A percentile compares a stretch with the other conserved stretches of the same genome.
These are phyloP conservation scores for Plantago elongata DNA, from an alignment of 257 asterid species.

Conservation along the genomic window DNA sequence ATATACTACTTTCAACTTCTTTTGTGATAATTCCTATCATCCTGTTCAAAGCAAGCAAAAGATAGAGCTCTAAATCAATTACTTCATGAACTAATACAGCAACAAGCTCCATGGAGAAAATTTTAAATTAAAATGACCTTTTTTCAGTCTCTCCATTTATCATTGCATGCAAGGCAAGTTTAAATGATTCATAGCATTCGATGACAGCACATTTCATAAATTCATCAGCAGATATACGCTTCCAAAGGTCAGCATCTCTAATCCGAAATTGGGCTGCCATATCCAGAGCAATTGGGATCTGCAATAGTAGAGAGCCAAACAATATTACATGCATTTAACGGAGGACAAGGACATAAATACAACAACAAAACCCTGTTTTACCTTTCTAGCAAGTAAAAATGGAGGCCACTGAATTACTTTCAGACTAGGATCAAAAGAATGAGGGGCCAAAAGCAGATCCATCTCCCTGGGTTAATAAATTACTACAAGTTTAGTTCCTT, in stretches of 20 bases:
- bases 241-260: slow-evolving; percentile 97
- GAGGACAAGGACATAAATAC: neutral
- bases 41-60: slow-evolving; percentile 40
- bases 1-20: slow-evolving; percentile 73
- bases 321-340: neutral
- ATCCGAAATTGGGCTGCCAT: slow-evolving; percentile 89
- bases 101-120: neutral
- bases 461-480: slow-evolving; percentile 73
- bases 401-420: slow-evolving; percentile 97
- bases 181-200: slow-evolving; percentile 92
- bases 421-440: slow-evolving; percentile 82
- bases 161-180: slow-evolving; percentile 65
- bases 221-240: slow-evolving; percentile 79
- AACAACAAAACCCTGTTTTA: slow-evolving; percentile 22
- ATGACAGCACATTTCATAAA: slow-evolving; percentile 88
- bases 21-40: slow-evolving; percentile 65
- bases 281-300: slow-evolving; percentile 93
- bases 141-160: slow-evolving; percentile 84
- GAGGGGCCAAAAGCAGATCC: slow-evolving; percentile 96
- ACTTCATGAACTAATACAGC: slow-evolving; percentile 15
- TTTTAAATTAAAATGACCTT: slow-evolving; percentile 41
- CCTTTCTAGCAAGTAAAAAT: slow-evolving; percentile 97
- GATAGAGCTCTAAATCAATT: neutral
- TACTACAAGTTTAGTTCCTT: slow-evolving; percentile 31
- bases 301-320: slow-evolving; percentile 33